Evolutionary conservation across 2,329 filamentous ascomycete species (phyloP).

Genomic region (Phyllosticta citrichinensis): DNA sequence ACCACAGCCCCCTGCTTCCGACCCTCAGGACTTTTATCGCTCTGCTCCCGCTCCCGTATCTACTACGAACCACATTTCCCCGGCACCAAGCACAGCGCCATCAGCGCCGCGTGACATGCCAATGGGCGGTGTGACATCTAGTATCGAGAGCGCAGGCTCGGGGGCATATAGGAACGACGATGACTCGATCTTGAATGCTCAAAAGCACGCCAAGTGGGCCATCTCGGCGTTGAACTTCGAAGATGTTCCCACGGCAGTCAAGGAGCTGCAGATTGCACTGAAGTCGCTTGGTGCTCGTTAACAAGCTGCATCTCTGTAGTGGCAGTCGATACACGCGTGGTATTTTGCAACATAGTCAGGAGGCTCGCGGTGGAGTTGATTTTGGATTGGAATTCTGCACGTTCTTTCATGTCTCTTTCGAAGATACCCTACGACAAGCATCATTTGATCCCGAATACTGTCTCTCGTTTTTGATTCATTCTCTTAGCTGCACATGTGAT

Average conservation of each 20-base stretch:
- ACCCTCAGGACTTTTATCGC: conserved; percentile 25
- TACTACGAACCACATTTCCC: background rate
- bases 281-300: conserved; percentile 55
- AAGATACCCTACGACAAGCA: background rate
- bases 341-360: background rate
- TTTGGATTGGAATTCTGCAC: background rate
- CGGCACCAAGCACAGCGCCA: background rate
- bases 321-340: background rate
- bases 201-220: conserved; percentile 95
- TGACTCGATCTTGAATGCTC: conserved; percentile 61
- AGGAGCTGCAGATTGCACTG: conserved; percentile 70
- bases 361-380: background rate
- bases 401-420: background rate
- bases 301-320: background rate
- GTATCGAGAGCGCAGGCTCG: conserved; percentile 16
- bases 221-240: conserved; percentile 96
- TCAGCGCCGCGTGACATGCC: background rate
- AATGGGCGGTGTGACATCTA: conserved; percentile 10
- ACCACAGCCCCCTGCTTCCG: conserved; percentile 11
- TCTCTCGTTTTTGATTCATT: background rate
- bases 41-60: conserved; percentile 5
- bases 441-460: background rate
- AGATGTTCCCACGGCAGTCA: conserved; percentile 80
- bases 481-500: background rate
- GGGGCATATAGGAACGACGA: conserved; percentile 51